phyloP scores from a whole-genome alignment of 805 yeast genomes.

The Danielia oregonensis region DNA sequence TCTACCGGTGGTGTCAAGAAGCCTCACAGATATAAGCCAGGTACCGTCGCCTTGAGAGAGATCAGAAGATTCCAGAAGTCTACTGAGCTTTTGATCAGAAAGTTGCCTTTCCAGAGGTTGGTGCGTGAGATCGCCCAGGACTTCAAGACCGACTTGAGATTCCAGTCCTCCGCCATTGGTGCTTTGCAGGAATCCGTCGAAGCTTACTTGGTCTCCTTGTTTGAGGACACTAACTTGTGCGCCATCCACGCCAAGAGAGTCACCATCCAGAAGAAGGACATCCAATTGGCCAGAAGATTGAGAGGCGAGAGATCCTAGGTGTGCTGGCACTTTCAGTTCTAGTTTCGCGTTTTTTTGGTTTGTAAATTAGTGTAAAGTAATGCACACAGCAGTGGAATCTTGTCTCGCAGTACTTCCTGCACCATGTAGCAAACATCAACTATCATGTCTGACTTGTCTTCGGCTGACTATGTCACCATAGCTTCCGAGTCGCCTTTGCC shows the following conservation, averaged over 20 bases:
- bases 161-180: conserved; percentile 96
- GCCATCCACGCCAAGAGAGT: conserved; percentile 99
- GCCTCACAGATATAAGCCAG: conserved; percentile 96
- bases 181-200: conserved; percentile 98
- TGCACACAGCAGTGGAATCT: no score
- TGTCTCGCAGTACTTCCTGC: no score
- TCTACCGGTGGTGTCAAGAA: conserved; percentile 89
- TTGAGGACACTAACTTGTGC: conserved; percentile 97
- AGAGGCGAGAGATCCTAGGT: conserved; percentile 89
- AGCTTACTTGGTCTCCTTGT: conserved; percentile 93
- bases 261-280: conserved; percentile 97
- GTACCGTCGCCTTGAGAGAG: conserved; percentile 95
- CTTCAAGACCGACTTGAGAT: conserved; percentile 88
- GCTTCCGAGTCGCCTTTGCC: conserved; percentile 18
- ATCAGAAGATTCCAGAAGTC: conserved; percentile 97
- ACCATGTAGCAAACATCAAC: neutral
- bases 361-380: conserved; percentile 4
- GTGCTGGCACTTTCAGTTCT: conserved; percentile 8
- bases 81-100: conserved; percentile 91
- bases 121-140: conserved; percentile 96
- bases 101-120: conserved; percentile 95
- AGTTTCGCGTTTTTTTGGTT: conserved; percentile 2
- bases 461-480: neutral
- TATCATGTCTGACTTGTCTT: no score
- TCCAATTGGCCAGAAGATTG: conserved; percentile 95